Percentiles rank a stretch among this genome's conserved stretches.
Evolutionary conservation across 2,329 filamentous ascomycete species (phyloP).

Genomic region (Aspergillus ibericus): DNA sequence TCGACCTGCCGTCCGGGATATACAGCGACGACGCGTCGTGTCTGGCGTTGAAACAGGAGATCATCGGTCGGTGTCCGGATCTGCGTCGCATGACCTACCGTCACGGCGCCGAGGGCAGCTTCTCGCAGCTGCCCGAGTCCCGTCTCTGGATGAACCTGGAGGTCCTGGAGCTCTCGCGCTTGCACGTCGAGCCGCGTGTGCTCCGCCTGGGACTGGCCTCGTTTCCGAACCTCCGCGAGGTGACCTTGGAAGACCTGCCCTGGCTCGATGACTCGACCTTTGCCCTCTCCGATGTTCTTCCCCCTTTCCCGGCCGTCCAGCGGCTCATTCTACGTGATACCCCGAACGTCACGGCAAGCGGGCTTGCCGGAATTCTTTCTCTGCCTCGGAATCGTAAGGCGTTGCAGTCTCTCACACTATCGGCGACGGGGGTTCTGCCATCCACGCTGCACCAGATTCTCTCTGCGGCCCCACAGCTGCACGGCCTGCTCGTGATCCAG

Average conservation of each 20-base stretch:
- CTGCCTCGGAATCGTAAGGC: constrained; percentile 58
- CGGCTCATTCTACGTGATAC: constrained; percentile 71
- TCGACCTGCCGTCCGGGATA: constrained; percentile 86
- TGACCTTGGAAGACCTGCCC: constrained; percentile 70
- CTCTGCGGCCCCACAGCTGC: constrained; percentile 41
- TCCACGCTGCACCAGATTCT: constrained; percentile 46
- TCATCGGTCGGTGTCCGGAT: constrained; percentile 79
- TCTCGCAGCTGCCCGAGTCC: constrained; percentile 67
- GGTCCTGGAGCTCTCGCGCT: constrained; percentile 39
- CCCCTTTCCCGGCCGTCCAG: constrained; percentile 72
- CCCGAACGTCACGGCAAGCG: constrained; percentile 69
- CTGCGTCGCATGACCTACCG: constrained; percentile 88
- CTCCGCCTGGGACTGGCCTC: constrained; percentile 70
- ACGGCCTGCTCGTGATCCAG: constrained; percentile 55
- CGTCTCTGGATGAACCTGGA: constrained; percentile 44
- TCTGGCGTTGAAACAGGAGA: constrained; percentile 73
- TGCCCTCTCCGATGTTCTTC: constrained; percentile 62
- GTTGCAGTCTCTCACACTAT: constrained; percentile 69
- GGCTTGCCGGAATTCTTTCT: constrained; percentile 68
- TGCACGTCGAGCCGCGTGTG: constrained; percentile 39
- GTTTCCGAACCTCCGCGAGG: constrained; percentile 66
- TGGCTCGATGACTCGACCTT: constrained; percentile 79
- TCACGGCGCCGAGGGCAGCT: constrained; percentile 72
- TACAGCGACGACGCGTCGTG: constrained; percentile 78
- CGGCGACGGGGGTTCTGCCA: constrained; percentile 65